A percentile compares a stretch with the other conserved stretches of the same genome.
phyloP scores from a whole-genome alignment of 2,329 filamentous ascomycete genomes.

The Trichoderma sp. region DNA sequence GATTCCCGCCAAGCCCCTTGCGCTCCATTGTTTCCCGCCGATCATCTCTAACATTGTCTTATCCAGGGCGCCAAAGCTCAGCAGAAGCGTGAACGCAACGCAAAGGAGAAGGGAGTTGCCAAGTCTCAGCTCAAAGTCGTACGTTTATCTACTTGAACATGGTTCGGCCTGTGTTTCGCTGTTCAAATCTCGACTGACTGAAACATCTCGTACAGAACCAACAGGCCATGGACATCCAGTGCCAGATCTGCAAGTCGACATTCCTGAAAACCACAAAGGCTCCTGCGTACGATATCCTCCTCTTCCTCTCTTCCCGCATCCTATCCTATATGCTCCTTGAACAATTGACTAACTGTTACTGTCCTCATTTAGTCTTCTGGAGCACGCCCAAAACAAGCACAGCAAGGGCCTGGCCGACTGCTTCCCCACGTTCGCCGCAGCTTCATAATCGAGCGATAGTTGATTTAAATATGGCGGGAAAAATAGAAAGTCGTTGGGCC shows the following conservation, averaged over 20 bases:
- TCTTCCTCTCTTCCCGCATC: background rate
- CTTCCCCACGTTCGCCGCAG: conserved; percentile 58
- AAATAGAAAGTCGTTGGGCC: conserved; percentile 1
- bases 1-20: background rate
- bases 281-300: conserved; percentile 60
- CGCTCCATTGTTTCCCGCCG: background rate
- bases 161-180: background rate
- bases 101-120: conserved; percentile 59
- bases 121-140: conserved; percentile 73
- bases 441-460: background rate
- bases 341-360: conserved; percentile 14
- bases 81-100: conserved; percentile 74
- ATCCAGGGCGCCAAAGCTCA: conserved; percentile 65
- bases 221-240: conserved; percentile 76
- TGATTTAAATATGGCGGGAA: background rate
- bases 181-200: background rate
- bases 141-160: conserved; percentile 41
- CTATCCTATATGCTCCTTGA: background rate
- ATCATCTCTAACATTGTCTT: conserved; percentile 33
- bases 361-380: conserved; percentile 57
- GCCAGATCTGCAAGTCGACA: conserved; percentile 74
- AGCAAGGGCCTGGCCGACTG: conserved; percentile 72
- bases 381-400: conserved; percentile 78
- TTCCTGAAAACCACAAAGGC: conserved; percentile 78
- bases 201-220: conserved; percentile 60